Conservation (phyloP, 176 grass and related monocot species). For the Rhynchospora breviuscula region DNA sequence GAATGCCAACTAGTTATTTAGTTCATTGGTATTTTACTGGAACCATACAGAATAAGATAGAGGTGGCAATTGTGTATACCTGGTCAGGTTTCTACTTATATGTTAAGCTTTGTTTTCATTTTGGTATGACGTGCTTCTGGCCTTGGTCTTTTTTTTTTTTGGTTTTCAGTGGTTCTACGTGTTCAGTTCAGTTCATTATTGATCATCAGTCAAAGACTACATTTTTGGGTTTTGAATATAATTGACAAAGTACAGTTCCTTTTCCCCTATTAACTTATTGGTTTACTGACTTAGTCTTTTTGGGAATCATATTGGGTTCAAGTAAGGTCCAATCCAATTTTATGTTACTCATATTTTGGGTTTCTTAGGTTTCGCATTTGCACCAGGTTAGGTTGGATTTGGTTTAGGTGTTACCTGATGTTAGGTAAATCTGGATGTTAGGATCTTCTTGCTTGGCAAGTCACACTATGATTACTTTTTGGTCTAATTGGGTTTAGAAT, state of each 20-base stretch:
- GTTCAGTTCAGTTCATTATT: background rate
- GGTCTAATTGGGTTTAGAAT: background rate
- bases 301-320: background rate
- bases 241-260: background rate
- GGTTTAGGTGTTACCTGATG: background rate
- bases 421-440: background rate
- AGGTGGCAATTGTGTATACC: background rate
- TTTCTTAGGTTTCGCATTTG: background rate
- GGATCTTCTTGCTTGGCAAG: background rate
- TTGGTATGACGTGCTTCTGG: background rate
- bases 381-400: background rate
- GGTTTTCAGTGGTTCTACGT: background rate
- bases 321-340: background rate
- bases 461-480: background rate
- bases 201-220: background rate
- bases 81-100: background rate
- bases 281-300: background rate
- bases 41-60: background rate
- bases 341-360: background rate
- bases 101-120: background rate
- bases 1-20: background rate
- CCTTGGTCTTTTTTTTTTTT: background rate
- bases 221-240: background rate
- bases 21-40: background rate
- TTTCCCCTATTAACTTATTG: background rate